Percentiles rank a stretch among this genome's conserved stretches.
Evolutionary conservation across 2,329 filamentous ascomycete species (phyloP).

Genomic region (Beauveria sp.): DNA sequence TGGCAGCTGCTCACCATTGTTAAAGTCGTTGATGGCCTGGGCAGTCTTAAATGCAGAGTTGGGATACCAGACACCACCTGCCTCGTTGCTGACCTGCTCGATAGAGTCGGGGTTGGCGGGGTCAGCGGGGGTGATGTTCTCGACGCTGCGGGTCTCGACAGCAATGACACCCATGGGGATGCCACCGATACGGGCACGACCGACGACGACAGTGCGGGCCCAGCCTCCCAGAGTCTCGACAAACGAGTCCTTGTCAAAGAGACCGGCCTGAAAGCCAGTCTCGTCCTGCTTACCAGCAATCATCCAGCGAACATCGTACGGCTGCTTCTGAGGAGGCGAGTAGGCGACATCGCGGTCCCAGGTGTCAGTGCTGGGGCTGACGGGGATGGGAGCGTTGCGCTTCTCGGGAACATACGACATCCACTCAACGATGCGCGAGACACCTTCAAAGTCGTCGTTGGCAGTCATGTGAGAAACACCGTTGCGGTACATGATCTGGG

Average conservation of each 20-base stretch:
- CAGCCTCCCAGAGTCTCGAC: conserved; percentile 94
- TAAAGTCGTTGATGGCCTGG: conserved; percentile 98
- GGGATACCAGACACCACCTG: conserved; percentile 98
- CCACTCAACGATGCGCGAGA: conserved; percentile 97
- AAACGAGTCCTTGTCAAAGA: conserved; percentile 94
- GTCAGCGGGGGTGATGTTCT: conserved; percentile 94
- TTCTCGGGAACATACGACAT: conserved; percentile 95
- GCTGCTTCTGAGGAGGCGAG: conserved; percentile 70
- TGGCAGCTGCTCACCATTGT: conserved; percentile 94
- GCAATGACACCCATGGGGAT: conserved; percentile 98
- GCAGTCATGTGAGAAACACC: conserved; percentile 99
- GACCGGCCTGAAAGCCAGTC: conserved; percentile 70
- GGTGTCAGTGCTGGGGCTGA: conserved; percentile 72
- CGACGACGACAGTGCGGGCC: conserved; percentile 94
- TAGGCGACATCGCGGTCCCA: conserved; percentile 93
- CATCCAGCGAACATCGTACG: conserved; percentile 90
- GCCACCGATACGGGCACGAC: conserved; percentile 90
- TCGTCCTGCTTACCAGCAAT: conserved; percentile 81
- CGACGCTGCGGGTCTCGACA: conserved; percentile 90
- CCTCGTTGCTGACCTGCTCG: conserved; percentile 89
- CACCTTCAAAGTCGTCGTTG: conserved; percentile 93
- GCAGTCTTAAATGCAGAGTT: conserved; percentile 99
- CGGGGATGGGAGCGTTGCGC: conserved; percentile 87
- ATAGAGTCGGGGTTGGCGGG: conserved; percentile 98
- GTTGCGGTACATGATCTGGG: conserved; percentile 99